A percentile compares a stretch with the other conserved stretches of the same genome.
These are phyloP conservation scores for Oldenlandia corymbosa DNA, from an alignment of 257 asterid species.

Conservation along the genomic window DNA sequence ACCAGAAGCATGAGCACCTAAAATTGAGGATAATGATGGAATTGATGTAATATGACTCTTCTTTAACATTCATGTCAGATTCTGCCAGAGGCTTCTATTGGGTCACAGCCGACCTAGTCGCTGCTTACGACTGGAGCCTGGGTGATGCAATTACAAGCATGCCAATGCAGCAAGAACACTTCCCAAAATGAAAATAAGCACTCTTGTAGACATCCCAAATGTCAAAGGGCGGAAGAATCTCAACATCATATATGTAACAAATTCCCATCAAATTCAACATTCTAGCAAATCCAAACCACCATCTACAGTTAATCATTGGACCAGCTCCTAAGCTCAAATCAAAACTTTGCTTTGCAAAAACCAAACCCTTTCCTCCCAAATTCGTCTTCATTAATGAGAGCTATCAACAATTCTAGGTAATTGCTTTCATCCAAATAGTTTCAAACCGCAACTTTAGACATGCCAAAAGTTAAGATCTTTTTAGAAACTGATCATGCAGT, in stretches of 20 bases:
- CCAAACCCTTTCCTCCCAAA: not conserved
- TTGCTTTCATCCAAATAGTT: not conserved
- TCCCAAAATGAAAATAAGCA: not conserved
- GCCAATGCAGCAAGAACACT: not conserved
- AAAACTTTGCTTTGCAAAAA: not conserved
- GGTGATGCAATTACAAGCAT: not conserved
- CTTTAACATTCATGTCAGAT: not conserved
- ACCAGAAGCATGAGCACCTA: not conserved
- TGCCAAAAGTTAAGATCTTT: not conserved
- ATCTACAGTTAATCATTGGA: not conserved
- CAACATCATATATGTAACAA: not conserved
- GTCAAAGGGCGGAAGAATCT: not conserved
- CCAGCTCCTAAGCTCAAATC: not conserved
- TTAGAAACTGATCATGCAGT: not conserved
- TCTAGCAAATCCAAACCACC: not conserved
- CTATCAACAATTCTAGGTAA: not conserved
- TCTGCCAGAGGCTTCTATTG: not conserved
- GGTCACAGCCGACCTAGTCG: not conserved
- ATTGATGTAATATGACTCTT: not conserved
- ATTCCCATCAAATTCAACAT: not conserved
- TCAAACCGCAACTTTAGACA: not conserved
- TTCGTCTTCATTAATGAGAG: not conserved
- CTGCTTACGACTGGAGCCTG: not conserved
- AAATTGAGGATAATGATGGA: not conserved
- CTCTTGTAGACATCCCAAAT: not conserved